Evolutionary conservation across 257 asterid genomes (phyloP), one percentile per base, ranked within the genome.

Genomic region (Osmanthus fragrans): DNA sequence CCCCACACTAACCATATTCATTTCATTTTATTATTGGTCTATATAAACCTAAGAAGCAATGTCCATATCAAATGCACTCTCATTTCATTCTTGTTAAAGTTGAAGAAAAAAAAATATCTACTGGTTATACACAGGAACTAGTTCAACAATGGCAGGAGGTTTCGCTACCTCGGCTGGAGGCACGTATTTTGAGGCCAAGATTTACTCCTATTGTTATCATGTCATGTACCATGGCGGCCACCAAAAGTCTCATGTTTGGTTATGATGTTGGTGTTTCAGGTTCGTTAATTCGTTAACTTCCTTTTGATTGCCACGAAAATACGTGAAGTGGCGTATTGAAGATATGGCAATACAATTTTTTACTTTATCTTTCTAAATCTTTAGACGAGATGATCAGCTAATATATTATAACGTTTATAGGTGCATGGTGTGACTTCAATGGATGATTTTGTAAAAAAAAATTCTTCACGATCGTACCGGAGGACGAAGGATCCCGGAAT

Each of bases 231-330:
- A 77, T 91, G 92, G 97, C 97, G 1, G 96, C 97, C 80, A 86
- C 91, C 73, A 96, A 96, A 21, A 97, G 97, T 4, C 92, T 92
- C 45, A 92, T 92, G 97, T 92, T 92, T 25, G 97, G 97, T 12
- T 92, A 92, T 13, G 97, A 92, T 15, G 78, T 92, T 2, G 97
- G 97, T 9, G 85, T 89, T 72, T 92, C 97, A 8, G 97, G 97
- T 89, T 21, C 29, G 27, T 25, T 25, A 25, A 16, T 25, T 19
- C 21, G 23, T 45, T 19, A 12, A 32, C 27, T 9, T n/a, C 13
- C 3, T 39, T 9, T 39, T 37, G 42, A 7, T 37, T 37, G 11
- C 45, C 10, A 37, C 10, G 42, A 36, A 7, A 37, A 37, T 32
- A 32, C 42, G 42, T 37, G 42, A 37, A 8, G 42, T 7, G 42